Percentiles rank a stretch among this genome's conserved stretches.
These are phyloP conservation scores for Arthroderma uncinatum DNA, from an alignment of 2,329 filamentous ascomycete genomes.

Conservation along the genomic window DNA sequence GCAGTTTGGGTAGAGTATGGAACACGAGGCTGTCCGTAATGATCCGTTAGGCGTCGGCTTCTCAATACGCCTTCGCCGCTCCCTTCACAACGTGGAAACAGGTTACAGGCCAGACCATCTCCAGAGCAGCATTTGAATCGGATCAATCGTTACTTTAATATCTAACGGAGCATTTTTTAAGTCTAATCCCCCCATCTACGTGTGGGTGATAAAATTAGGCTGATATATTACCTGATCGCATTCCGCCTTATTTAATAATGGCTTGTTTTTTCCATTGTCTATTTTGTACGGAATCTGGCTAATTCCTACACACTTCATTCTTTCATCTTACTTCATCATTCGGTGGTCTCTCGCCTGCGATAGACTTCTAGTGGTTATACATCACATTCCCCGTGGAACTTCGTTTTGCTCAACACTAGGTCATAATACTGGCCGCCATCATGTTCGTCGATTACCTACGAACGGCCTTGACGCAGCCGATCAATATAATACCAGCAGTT, in stretches of 20 bases:
- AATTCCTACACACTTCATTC: background rate
- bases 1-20: background rate
- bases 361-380: background rate
- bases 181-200: no score
- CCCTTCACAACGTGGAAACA: background rate
- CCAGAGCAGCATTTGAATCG: background rate
- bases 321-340: background rate
- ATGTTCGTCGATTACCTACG: constrained; percentile 7
- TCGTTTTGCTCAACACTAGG: background rate
- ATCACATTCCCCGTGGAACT: background rate
- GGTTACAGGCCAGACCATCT: background rate
- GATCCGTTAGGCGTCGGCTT: constrained; percentile 1
- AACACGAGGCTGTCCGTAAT: background rate
- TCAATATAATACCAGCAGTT: constrained; percentile 5
- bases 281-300: background rate
- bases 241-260: background rate
- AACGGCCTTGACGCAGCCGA: constrained; percentile 2
- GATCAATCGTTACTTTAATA: background rate
- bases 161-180: background rate
- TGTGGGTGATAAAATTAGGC: no score
- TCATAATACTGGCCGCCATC: background rate
- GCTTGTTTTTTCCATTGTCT: background rate
- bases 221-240: background rate
- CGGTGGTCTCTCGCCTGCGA: background rate
- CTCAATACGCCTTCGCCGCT: background rate